Evolutionary conservation across 2,329 filamentous ascomycete genomes (phyloP), one percentile per base, ranked within the genome.

Genomic region (Arachnomyces sp.): DNA sequence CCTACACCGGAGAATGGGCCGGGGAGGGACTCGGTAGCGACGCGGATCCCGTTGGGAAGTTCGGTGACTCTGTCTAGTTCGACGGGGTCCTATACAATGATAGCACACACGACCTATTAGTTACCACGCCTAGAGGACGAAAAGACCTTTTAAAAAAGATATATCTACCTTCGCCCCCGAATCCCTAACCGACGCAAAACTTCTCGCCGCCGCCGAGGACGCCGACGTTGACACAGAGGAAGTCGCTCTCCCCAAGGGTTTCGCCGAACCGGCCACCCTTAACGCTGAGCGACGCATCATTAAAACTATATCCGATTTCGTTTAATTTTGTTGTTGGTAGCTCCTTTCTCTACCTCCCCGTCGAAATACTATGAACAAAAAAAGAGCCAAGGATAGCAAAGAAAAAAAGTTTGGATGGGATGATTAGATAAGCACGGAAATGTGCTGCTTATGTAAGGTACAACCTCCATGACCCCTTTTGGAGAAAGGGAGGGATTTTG

Each of bases 1-100:
- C 92, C 92, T 12, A 98, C 84, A 37, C 88, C 92, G 3, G 89
- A 85, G 63, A 98, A 98, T 52, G 89, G 89, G 31, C 92, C 92
- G 1, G 90, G 89, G 8, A 96, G 75, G 42, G 89, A 88, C 62
- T 98, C 92, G 33, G 90, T 94, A 16, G 92, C 92, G 43, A 98
- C 87, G 43, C 90, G 85, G 49, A 98, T 70, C 57, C 92, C 92
- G 74, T 98, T 98, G 36, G 87, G 72, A 12, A 98, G 77, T 1
- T 82, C 89, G 6, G 89, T 94, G 55, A 96, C 82, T 50, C 82
- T 73, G 62, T 95, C 87, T 53, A 94, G 77, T 49, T 94, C 86
- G 36, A 81, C 81, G 11, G 87, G 86, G 58, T 96, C 89, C 79
- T 85, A 51, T 32, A 14, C 12, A 2, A 12, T 12, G 29, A 44